Evolutionary conservation across 2,329 filamentous ascomycete genomes (phyloP), one percentile per base, ranked within the genome.

Genomic region (Cadophora sp.): DNA sequence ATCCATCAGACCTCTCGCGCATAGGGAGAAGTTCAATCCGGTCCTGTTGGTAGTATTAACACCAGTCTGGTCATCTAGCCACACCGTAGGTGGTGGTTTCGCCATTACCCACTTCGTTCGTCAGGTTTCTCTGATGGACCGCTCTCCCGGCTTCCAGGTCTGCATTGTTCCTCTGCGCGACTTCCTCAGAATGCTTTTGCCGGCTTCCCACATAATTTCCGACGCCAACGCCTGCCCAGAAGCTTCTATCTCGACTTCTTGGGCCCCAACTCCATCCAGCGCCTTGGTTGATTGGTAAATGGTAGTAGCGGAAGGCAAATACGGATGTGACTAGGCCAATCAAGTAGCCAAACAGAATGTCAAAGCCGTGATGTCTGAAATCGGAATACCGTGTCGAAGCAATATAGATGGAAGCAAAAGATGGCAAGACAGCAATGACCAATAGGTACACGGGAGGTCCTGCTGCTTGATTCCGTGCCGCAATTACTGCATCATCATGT

Each of bases 261-360:
- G 93, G 90, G 2, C 91, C 93, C 94, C 94, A 97, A 0, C 92
- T 89, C 93, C 94, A 97, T 16, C 94, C 94, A 1, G 91, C 91
- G 7, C 93, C 93, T n/a, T 86, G 85, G 24, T 82, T 83, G 70
- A 97, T 89, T 0, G 94, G 93, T 11, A 96, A 81, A 77, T 97
- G 93, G 77, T 97, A 97, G 82, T 91, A 93, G 27, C 92, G 85
- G 82, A 97, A 97, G 3, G 90, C 87, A 73, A 95, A 89, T 77
- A 90, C 89, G 24, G 92, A 87, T 46, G 87, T 87, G 55, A 89
- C 80, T 16, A 90, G 85, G 9, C 95, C 95, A 70, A 97, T 91
- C 14, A 92, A 72, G 65, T 90, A 91, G n/a, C 95, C 95, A 71
- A 92, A 93, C 2, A 97, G 81, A 72, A 97, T 92, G 72, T 98